Conservation (phyloP, 257 asterid species). For the Penstemon barbatus region DNA sequence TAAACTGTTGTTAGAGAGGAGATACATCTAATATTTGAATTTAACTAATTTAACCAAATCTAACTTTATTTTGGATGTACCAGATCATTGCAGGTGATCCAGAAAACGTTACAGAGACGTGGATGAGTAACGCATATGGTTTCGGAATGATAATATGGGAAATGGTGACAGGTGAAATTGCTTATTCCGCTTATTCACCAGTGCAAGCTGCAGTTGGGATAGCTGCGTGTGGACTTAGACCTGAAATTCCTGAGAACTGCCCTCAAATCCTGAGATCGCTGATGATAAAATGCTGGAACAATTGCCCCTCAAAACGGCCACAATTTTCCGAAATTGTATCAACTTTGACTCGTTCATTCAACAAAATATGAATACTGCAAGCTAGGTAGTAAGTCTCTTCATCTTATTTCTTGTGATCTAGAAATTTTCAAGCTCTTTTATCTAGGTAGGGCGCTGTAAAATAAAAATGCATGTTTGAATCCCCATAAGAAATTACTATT, state of each 20-base stretch:
- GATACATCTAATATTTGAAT: too few relatives aligned
- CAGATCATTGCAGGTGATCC: slow-evolving; percentile 98
- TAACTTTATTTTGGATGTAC: slow-evolving; percentile 20
- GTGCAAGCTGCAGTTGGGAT: slow-evolving; percentile 99
- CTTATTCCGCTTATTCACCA: slow-evolving; percentile 93
- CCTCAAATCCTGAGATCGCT: slow-evolving; percentile 67
- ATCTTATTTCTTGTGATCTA: slow-evolving; percentile 7
- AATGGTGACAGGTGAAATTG: slow-evolving; percentile 82
- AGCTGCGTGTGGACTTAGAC: slow-evolving; percentile 98
- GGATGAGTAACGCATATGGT: slow-evolving; percentile 97
- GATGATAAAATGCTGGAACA: slow-evolving; percentile 93
- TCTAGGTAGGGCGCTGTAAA: too few relatives aligned
- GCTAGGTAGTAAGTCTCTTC: slow-evolving; percentile 53
- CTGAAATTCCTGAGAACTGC: slow-evolving; percentile 85
- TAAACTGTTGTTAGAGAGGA: too few relatives aligned
- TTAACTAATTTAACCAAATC: neutral
- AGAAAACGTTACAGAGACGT: slow-evolving; percentile 79
- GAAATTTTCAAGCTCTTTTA: too few relatives aligned
- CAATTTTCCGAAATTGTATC: slow-evolving; percentile 73
- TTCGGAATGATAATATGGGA: slow-evolving; percentile 96
- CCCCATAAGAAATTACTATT: too few relatives aligned
- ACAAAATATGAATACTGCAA: slow-evolving; percentile 34
- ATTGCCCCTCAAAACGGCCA: slow-evolving; percentile 80
- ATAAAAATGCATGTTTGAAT: too few relatives aligned
- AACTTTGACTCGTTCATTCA: slow-evolving; percentile 49